Percentiles rank a stretch among this genome's conserved stretches.
Conservation (phyloP, 495 filamentous ascomycete genomes). For the Neurospora discreta region DNA sequence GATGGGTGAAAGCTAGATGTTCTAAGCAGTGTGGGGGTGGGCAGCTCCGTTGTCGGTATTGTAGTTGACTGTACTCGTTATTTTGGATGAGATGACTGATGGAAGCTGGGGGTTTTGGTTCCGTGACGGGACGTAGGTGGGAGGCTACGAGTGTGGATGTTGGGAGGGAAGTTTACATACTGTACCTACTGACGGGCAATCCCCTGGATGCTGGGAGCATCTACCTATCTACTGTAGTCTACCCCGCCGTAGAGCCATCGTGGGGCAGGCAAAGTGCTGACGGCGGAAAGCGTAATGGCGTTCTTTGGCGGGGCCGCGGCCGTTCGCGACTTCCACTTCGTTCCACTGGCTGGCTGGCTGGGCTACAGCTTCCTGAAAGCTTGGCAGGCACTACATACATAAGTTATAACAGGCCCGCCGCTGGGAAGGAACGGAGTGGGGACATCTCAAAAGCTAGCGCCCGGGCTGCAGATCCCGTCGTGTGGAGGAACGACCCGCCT, state of each 20-base stretch:
- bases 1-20: constrained; percentile 7
- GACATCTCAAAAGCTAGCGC: neutral
- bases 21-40: neutral
- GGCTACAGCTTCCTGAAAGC: neutral
- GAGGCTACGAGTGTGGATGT: neutral
- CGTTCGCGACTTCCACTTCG: neutral
- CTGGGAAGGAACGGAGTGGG: neutral
- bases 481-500: neutral
- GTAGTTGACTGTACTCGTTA: neutral
- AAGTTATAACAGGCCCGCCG: neutral
- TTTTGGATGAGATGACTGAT: constrained; percentile 3
- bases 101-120: neutral
- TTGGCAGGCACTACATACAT: neutral
- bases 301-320: neutral
- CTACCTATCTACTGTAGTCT: too few species aligned
- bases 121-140: neutral
- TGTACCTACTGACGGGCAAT: neutral
- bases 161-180: neutral
- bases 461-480: neutral
- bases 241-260: neutral
- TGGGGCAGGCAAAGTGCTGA: neutral
- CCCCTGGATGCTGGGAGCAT: neutral
- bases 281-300: neutral
- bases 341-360: neutral
- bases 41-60: neutral